A percentile compares a stretch with the other conserved stretches of the same genome.
These are phyloP conservation scores for Amanita muscaria DNA, from an alignment of 768 basidiomycete genomes.

Conservation along the genomic window DNA sequence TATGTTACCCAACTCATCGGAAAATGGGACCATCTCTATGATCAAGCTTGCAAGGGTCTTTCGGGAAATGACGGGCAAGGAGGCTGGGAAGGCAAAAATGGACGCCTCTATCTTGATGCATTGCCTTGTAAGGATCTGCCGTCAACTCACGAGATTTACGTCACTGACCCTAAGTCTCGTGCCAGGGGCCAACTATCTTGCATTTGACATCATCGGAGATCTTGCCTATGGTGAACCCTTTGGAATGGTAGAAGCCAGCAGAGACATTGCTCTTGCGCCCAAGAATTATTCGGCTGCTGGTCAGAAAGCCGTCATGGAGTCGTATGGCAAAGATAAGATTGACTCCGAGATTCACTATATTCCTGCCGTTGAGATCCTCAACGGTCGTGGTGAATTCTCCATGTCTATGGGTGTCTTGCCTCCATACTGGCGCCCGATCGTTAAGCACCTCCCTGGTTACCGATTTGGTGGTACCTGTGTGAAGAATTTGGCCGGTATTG, in stretches of 20 bases:
- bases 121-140: slow-evolving; percentile 48
- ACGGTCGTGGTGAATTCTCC: slow-evolving; percentile 81
- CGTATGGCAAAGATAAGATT: slow-evolving; percentile 37
- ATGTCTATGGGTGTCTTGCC: slow-evolving; percentile 78
- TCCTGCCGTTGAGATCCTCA: slow-evolving; percentile 79
- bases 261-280: slow-evolving; percentile 66
- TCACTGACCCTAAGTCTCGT: slow-evolving; percentile 3
- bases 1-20: slow-evolving; percentile 51
- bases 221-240: slow-evolving; percentile 84
- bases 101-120: slow-evolving; percentile 65
- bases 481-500: slow-evolving; percentile 67
- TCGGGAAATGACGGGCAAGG: slow-evolving; percentile 56
- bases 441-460: slow-evolving; percentile 69
- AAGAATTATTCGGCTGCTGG: slow-evolving; percentile 34
- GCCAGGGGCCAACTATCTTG: slow-evolving; percentile 45
- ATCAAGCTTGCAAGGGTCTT: slow-evolving; percentile 42
- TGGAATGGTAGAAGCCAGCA: slow-evolving; percentile 73
- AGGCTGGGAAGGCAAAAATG: slow-evolving; percentile 52
- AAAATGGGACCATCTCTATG: slow-evolving; percentile 72
- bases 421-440: slow-evolving; percentile 58
- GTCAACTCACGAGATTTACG: slow-evolving; percentile 1
- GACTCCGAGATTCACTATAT: slow-evolving; percentile 46
- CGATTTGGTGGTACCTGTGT: slow-evolving; percentile 56
- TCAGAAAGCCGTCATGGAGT: slow-evolving; percentile 44
- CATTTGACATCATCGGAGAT: slow-evolving; percentile 74